Conservation (phyloP, 1,139 yeast species). For the Sugiyamaella xylanicola region DNA sequence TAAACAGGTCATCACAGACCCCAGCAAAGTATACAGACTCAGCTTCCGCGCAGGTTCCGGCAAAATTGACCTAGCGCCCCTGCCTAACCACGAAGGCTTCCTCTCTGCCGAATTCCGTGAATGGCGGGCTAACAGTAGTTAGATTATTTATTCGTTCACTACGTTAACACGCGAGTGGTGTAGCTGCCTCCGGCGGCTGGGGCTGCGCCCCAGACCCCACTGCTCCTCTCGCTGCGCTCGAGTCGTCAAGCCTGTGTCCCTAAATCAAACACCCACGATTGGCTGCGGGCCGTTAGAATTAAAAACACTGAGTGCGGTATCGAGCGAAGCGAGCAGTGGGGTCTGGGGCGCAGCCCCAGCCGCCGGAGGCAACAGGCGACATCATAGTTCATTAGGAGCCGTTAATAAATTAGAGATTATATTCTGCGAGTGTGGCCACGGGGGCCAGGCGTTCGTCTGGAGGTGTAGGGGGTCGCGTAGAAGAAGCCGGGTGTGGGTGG, state of each 20-base stretch:
- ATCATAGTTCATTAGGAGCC: too few relatives aligned
- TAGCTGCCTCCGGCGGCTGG: neutral
- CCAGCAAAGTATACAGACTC: conserved; percentile 50
- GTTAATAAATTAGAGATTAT: too few relatives aligned
- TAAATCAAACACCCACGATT: too few relatives aligned
- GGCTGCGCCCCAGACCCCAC: neutral
- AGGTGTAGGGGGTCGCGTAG: neutral
- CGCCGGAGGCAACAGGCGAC: neutral
- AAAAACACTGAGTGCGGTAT: too few relatives aligned
- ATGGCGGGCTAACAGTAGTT: conserved; percentile 53
- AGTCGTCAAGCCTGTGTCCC: neutral
- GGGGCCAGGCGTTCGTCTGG: neutral
- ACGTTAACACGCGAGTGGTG: neutral
- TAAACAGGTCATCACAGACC: conserved; percentile 54
- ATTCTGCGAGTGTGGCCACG: too few relatives aligned
- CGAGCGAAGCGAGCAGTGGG: neutral
- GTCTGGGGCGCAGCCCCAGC: conserved; percentile 1
- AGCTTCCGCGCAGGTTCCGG: conserved; percentile 46
- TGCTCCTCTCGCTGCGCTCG: conserved; percentile 1
- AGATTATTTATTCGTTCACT: neutral
- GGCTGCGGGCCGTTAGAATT: too few relatives aligned
- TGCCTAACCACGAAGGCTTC: conserved; percentile 44
- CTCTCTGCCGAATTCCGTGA: conserved; percentile 57
- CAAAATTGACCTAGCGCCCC: conserved; percentile 47
- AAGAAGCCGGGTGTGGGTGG: neutral